These are phyloP conservation scores for Aspergillus neoniger DNA, from an alignment of 2,329 filamentous ascomycete species.

Conservation along the genomic window DNA sequence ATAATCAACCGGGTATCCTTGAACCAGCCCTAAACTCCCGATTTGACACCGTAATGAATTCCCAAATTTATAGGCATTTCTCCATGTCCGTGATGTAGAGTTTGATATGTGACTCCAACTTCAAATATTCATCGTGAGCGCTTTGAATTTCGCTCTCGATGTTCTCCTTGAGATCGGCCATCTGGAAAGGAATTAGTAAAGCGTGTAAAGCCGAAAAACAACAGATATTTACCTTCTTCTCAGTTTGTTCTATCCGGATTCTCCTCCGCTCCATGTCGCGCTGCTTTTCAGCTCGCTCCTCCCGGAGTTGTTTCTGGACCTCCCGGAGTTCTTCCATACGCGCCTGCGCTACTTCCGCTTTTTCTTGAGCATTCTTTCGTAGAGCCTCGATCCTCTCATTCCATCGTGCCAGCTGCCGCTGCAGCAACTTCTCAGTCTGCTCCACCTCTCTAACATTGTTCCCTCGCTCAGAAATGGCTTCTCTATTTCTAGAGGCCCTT, in stretches of 20 bases:
- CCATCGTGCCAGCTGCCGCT: constrained; percentile 82
- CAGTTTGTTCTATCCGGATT: constrained; percentile 95
- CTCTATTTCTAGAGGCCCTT: constrained; percentile 76
- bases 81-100: constrained; percentile 99
- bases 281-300: constrained; percentile 82
- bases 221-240: constrained; percentile 77
- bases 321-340: constrained; percentile 87
- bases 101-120: constrained; percentile 96
- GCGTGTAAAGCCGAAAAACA: constrained; percentile 1
- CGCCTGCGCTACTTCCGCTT: constrained; percentile 76
- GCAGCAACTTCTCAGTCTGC: constrained; percentile 77
- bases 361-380: constrained; percentile 75
- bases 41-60: constrained; percentile 22
- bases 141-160: constrained; percentile 92
- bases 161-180: constrained; percentile 95
- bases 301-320: constrained; percentile 76
- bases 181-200: constrained; percentile 57
- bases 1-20: constrained; percentile 43
- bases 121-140: constrained; percentile 91
- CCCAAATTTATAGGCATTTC: constrained; percentile 64
- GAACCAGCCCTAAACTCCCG: constrained; percentile 40
- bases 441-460: constrained; percentile 93
- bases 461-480: constrained; percentile 81
- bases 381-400: constrained; percentile 83
- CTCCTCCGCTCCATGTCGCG: constrained; percentile 89